Evolutionary conservation across 345 rosid genomes (phyloP), one percentile per base, ranked within the genome.

Genomic region (Citrus medica): DNA sequence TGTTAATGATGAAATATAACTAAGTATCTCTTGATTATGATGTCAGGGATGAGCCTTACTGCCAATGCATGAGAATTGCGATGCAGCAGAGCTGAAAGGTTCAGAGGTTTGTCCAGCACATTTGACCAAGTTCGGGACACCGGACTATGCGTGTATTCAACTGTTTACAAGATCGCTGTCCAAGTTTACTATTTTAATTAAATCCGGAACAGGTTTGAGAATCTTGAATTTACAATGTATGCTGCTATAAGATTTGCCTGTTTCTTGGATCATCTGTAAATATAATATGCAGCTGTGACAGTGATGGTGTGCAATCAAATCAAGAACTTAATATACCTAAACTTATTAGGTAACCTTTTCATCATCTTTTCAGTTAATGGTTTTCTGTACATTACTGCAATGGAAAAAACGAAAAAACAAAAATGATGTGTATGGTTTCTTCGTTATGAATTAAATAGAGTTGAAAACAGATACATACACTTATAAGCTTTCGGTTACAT

Each of bases 21-120:
- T 35, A 2, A 67, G 10, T 22, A 58, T 56, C 28, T 24, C 59
- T 22, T 75, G 46, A 21, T 62, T 12, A 14, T 48, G 17, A 46
- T 21, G 13, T 30, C 71, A 64, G 62, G 51, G 62, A 64, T 16
- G 59, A 61, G 5, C 22, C 16, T 30, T 62, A 64, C 14, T 28
- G 40, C 70, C 9, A 72, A 10, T 19, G 33, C 58, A 40, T 14
- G 9, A 51, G 13, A 32, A 19, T 1, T 12, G 58, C 5, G 55
- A 14, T 14, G 73, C 65, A 66, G 73, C 63, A 76, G 65, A 24
- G 53, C 65, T n/a, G 53, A 67, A 76, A 33, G 65, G 17, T 66
- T 67, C 65, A 33, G 73, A 51, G 38, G 46, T 33, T n/a, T 67
- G 27, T 42, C 22, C 19, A 19, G 74, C 42, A 19, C 33, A 64